phyloP scores from a whole-genome alignment of 2,329 filamentous ascomycete species.

The Cadophora gregata region DNA sequence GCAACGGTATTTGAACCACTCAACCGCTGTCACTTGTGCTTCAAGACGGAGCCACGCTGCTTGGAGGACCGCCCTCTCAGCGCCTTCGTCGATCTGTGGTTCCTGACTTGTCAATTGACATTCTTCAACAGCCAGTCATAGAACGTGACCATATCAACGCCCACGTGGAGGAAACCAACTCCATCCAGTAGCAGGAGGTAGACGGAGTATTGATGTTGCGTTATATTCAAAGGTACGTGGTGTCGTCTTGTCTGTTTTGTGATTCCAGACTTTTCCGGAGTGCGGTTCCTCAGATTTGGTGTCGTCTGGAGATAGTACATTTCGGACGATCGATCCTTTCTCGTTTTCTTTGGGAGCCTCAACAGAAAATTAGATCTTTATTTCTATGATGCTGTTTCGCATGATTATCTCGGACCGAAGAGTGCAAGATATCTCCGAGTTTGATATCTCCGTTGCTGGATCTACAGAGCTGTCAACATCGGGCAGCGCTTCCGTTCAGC shows the following conservation, averaged over 20 bases:
- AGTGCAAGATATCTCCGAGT: neutral
- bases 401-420: neutral
- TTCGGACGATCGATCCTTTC: neutral
- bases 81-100: neutral
- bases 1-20: constrained; percentile 2
- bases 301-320: neutral
- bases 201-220: neutral
- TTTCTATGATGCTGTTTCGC: neutral
- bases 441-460: neutral
- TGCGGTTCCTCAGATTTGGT: neutral
- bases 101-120: neutral
- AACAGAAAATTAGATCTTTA: neutral
- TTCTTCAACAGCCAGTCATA: constrained; percentile 6
- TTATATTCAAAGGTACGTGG: neutral
- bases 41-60: constrained; percentile 1
- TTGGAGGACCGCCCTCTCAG: neutral
- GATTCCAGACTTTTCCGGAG: neutral
- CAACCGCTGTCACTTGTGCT: neutral
- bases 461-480: constrained; percentile 8
- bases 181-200: neutral
- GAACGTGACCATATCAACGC: neutral
- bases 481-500: constrained; percentile 7
- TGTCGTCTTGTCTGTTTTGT: neutral
- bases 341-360: neutral
- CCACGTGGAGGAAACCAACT: neutral